Conservation (phyloP, 768 basidiomycete species). For the Pleurotus giganteus region DNA sequence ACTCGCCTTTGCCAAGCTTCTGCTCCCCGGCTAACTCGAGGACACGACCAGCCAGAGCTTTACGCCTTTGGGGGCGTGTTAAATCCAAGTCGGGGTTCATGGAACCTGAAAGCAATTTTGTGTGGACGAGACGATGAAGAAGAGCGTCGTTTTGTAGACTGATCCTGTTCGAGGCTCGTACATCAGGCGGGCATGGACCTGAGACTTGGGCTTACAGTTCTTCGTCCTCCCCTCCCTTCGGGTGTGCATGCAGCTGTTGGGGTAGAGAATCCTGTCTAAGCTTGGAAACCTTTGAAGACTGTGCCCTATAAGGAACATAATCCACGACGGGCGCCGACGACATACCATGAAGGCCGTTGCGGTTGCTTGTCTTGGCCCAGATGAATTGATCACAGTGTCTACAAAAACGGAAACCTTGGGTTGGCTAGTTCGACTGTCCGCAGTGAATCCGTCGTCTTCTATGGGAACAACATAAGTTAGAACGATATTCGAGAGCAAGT, state of each 20-base stretch:
- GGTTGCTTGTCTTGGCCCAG: conserved; percentile 35
- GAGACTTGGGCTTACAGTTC: conserved; percentile 41
- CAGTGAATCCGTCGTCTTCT: conserved; percentile 44
- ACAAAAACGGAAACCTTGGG: conserved; percentile 60
- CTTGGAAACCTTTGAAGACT: conserved; percentile 81
- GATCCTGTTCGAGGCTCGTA: conserved; percentile 43
- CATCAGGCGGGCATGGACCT: not conserved
- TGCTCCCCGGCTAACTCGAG: conserved; percentile 67
- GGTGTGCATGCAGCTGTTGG: conserved; percentile 20
- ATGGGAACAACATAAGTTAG: conserved; percentile 10
- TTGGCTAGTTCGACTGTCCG: conserved; percentile 24
- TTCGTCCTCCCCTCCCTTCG: conserved; percentile 46
- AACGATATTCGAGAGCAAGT: not conserved
- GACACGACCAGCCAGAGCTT: conserved; percentile 75
- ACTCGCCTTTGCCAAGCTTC: conserved; percentile 77
- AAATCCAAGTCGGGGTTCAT: conserved; percentile 58
- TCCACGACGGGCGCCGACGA: conserved; percentile 8
- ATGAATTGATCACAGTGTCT: conserved; percentile 23
- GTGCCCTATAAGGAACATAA: not conserved
- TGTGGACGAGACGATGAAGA: conserved; percentile 78
- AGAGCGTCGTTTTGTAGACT: conserved; percentile 77
- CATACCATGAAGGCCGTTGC: conserved; percentile 77
- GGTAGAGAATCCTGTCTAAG: conserved; percentile 36
- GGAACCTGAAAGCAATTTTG: conserved; percentile 74
- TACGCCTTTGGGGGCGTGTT: conserved; percentile 65